Percentiles rank a stretch among this genome's conserved stretches.
phyloP scores from a whole-genome alignment of 2,329 filamentous ascomycete genomes.

The Monosporascus sp. region DNA sequence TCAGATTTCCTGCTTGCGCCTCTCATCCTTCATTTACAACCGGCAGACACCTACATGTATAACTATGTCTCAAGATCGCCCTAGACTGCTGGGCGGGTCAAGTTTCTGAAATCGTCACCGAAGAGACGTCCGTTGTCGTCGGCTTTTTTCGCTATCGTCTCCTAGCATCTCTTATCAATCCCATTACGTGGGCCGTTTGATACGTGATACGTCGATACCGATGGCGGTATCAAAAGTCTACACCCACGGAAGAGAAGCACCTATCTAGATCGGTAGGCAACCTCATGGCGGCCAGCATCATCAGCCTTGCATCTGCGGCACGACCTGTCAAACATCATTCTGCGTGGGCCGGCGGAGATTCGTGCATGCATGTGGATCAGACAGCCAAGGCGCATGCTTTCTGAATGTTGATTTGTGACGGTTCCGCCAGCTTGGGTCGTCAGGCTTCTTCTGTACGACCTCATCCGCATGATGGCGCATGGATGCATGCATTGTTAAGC shows the following conservation, averaged over 20 bases:
- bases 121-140: too few relatives aligned
- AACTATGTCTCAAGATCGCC: too few relatives aligned
- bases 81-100: too few relatives aligned
- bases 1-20: background rate
- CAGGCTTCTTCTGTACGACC: slow-evolving; percentile 8
- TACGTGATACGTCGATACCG: too few relatives aligned
- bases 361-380: background rate
- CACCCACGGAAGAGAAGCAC: too few relatives aligned
- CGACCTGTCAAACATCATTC: slow-evolving; percentile 4
- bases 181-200: too few relatives aligned
- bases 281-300: background rate
- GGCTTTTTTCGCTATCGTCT: too few relatives aligned
- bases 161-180: too few relatives aligned
- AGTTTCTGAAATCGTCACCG: too few relatives aligned
- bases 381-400: background rate
- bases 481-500: background rate
- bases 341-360: background rate
- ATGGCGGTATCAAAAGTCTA: too few relatives aligned
- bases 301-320: background rate
- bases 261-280: background rate
- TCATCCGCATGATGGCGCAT: background rate
- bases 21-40: background rate
- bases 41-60: too few relatives aligned
- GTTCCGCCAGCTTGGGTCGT: slow-evolving; percentile 11
- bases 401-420: slow-evolving; percentile 6